Percentiles rank a stretch among this genome's conserved stretches.
These are phyloP conservation scores for Penicillium ochrochloron DNA, from an alignment of 495 filamentous ascomycete species.

Conservation along the genomic window DNA sequence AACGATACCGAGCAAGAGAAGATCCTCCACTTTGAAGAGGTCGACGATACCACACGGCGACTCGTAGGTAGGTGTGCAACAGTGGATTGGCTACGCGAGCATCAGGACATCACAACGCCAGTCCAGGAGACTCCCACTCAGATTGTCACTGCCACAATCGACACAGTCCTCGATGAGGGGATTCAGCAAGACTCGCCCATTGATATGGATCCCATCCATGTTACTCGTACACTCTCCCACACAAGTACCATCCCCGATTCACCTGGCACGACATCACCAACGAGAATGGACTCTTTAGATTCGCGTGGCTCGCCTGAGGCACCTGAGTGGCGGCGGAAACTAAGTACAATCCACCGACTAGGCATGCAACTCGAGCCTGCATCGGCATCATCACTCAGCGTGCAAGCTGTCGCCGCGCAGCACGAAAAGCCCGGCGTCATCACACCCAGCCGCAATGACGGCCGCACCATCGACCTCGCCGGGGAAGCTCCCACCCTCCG, in stretches of 20 bases:
- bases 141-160: conserved; percentile 26
- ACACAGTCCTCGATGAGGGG: conserved; percentile 30
- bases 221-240: conserved; percentile 43
- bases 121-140: conserved; percentile 20
- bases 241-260: conserved; percentile 48
- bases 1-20: conserved; percentile 41
- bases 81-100: conserved; percentile 76
- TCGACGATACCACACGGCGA: conserved; percentile 85
- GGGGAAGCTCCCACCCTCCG: conserved; percentile 29
- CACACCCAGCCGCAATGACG: conserved; percentile 71
- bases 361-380: conserved; percentile 55
- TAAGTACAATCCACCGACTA: conserved; percentile 39
- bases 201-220: conserved; percentile 37
- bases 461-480: conserved; percentile 19
- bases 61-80: conserved; percentile 80
- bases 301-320: conserved; percentile 33
- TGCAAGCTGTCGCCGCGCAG: conserved; percentile 77
- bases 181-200: conserved; percentile 26
- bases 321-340: conserved; percentile 27
- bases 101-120: conserved; percentile 10
- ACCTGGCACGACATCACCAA: conserved; percentile 36
- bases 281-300: conserved; percentile 33
- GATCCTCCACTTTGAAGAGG: conserved; percentile 84
- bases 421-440: conserved; percentile 85
- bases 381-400: conserved; percentile 61